phyloP scores from a whole-genome alignment of 257 asterid species.

The Primulina eburnea region DNA sequence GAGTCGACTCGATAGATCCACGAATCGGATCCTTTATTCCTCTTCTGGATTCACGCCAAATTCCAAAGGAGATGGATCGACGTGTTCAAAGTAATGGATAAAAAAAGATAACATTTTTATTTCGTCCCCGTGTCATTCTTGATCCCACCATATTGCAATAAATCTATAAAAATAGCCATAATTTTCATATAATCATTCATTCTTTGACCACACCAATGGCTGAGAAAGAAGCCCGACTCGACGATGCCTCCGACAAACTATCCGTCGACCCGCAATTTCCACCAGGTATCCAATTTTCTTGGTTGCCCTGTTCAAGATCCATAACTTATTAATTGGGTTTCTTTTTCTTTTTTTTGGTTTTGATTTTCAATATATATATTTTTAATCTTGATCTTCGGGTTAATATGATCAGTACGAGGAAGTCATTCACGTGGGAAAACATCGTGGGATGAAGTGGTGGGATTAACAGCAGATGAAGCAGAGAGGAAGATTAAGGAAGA shows the following conservation, averaged over 20 bases:
- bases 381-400: no score
- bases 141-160: no score
- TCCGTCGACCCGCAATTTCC: conserved; percentile 15
- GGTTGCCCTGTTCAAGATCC: background rate
- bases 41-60: conserved; percentile 1
- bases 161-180: background rate
- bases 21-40: no score
- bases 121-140: no score
- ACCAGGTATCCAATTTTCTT: background rate
- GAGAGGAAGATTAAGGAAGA: conserved; percentile 21
- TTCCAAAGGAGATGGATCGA: background rate
- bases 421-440: background rate
- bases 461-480: conserved; percentile 23
- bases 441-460: conserved; percentile 25
- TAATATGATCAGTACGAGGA: background rate
- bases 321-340: background rate
- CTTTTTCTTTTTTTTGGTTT: no score
- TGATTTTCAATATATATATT: no score
- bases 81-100: background rate
- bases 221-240: conserved; percentile 28
- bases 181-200: background rate
- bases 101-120: no score
- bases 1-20: background rate
- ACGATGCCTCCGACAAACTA: conserved; percentile 17
- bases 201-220: conserved; percentile 18